Evolutionary conservation across 495 filamentous ascomycete species (phyloP), one percentile per base, ranked within the genome.

Genomic region (Penicillium nucicola): DNA sequence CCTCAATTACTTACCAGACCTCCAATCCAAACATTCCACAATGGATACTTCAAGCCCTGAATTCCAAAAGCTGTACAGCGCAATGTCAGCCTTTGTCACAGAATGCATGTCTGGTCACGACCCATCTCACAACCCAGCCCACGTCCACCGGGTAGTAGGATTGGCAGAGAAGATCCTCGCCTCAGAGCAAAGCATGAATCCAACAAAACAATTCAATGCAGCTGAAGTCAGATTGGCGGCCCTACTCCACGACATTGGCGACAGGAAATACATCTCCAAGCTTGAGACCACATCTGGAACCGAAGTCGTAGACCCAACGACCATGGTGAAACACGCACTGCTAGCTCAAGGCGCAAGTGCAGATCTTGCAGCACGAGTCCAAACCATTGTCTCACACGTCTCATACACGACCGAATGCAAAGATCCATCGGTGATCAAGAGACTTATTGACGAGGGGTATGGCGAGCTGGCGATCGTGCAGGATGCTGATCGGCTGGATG

Each of bases 401-500:
- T 89, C 85, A 35, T 96, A 88, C 65, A 80, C 83, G n/a, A 78
- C 78, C 39, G 92, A 96, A 58, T 69, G 74, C 50, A 79, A 80
- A 53, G 68, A 89, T 55, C 79, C 84, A 0, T 53, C 62, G 4
- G 60, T 61, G 23, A 78, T 88, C 1, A 65, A 66, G 1, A 56
- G 57, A 1, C 65, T 89, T 5, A 69, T 93, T 11, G 56, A 73
- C 30, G 61, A 58, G 1, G 63, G 64, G 6, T 71, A 86, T 61
- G 87, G 84, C 0, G 91, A 96, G 67, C 71, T 96, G 5, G 89
- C 78, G 0, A 78, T 95, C 37, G 90, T 96, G 11, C 92, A 96
- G 67, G 91, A 96, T 67, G 92, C 91, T 2, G 92, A 96, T 70
- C 77, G 91, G 8, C 71, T 96, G 33, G 91, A 96, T 76, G 90